phyloP scores from a whole-genome alignment of 352 stramenopile genomes.

The Globisporangium ultimum region DNA sequence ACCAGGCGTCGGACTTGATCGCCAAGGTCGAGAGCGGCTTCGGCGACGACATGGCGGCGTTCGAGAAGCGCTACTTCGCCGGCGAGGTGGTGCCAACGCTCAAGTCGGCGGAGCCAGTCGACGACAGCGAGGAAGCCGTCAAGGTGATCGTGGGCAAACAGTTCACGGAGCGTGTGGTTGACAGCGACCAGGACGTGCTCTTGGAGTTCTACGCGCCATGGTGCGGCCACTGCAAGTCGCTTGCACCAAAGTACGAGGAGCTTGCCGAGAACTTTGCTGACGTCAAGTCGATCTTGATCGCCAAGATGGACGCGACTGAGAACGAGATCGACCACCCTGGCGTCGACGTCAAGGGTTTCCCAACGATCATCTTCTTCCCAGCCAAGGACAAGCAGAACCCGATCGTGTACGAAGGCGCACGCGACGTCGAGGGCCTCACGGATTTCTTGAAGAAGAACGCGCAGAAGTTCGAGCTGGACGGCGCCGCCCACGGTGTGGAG shows the following conservation, averaged over 20 bases:
- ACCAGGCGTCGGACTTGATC: slow-evolving; percentile 72
- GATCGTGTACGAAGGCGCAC: slow-evolving; percentile 80
- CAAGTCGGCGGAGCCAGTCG: slow-evolving; percentile 90
- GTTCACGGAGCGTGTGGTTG: slow-evolving; percentile 88
- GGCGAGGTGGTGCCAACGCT: slow-evolving; percentile 87
- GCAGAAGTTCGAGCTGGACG: slow-evolving; percentile 76
- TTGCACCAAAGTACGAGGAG: slow-evolving; percentile 90
- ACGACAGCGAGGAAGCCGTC: slow-evolving; percentile 87
- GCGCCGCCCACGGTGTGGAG: slow-evolving; percentile 51
- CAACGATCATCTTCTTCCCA: slow-evolving; percentile 94
- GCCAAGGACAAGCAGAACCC: slow-evolving; percentile 86
- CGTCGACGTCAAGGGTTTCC: slow-evolving; percentile 92
- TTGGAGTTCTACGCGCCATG: slow-evolving; percentile 80
- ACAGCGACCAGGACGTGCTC: slow-evolving; percentile 87
- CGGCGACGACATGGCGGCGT: slow-evolving; percentile 52
- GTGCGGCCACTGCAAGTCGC: slow-evolving; percentile 81
- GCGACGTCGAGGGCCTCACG: slow-evolving; percentile 81
- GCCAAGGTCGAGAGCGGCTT: slow-evolving; percentile 58
- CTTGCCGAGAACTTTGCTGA: slow-evolving; percentile 86
- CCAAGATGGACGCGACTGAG: slow-evolving; percentile 94
- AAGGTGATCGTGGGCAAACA: slow-evolving; percentile 92
- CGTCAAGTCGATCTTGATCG: slow-evolving; percentile 91
- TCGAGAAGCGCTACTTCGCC: slow-evolving; percentile 82
- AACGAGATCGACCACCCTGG: slow-evolving; percentile 93
- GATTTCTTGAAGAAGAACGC: slow-evolving; percentile 89